Percentiles rank a stretch among this genome's conserved stretches.
These are phyloP conservation scores for Spergularia azorica DNA, from an alignment of 179 eudicot genomes.

Conservation along the genomic window DNA sequence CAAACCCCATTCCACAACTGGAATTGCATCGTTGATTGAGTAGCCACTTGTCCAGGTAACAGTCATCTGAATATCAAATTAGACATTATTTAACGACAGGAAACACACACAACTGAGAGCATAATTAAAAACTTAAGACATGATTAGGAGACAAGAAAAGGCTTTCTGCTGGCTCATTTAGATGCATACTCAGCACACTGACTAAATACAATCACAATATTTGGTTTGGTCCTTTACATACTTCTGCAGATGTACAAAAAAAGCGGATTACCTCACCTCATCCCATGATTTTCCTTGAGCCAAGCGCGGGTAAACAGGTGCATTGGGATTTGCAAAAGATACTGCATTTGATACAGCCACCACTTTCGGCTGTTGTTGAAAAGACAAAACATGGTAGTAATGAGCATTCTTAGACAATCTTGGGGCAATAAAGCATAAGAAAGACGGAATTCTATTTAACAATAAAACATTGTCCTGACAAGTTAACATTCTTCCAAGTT, in stretches of 20 bases:
- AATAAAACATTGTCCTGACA: background rate
- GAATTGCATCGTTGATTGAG: slow-evolving; percentile 63
- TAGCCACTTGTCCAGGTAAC: slow-evolving; percentile 99
- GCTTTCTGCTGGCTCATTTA: too few relatives aligned
- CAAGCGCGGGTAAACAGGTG: slow-evolving; percentile 79
- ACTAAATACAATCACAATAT: too few relatives aligned
- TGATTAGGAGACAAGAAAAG: background rate
- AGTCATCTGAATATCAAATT: slow-evolving; percentile 59
- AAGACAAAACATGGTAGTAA: background rate
- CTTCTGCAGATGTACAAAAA: background rate
- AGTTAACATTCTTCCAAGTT: background rate
- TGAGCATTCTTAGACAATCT: background rate
- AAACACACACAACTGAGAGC: too few relatives aligned
- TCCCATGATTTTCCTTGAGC: slow-evolving; percentile 89
- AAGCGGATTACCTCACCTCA: slow-evolving; percentile 53
- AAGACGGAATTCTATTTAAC: background rate
- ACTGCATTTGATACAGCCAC: slow-evolving; percentile 66
- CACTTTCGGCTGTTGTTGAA: slow-evolving; percentile 60
- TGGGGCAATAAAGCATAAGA: background rate
- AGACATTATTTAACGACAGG: background rate
- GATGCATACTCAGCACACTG: too few relatives aligned
- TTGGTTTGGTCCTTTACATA: too few relatives aligned
- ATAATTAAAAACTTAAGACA: too few relatives aligned
- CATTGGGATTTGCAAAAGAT: slow-evolving; percentile 73
- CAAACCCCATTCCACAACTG: slow-evolving; percentile 83